A percentile compares a stretch with the other conserved stretches of the same genome.
These are phyloP conservation scores for Hamamelis virginiana DNA, from an alignment of 164 flowering plant genomes.

Conservation along the genomic window DNA sequence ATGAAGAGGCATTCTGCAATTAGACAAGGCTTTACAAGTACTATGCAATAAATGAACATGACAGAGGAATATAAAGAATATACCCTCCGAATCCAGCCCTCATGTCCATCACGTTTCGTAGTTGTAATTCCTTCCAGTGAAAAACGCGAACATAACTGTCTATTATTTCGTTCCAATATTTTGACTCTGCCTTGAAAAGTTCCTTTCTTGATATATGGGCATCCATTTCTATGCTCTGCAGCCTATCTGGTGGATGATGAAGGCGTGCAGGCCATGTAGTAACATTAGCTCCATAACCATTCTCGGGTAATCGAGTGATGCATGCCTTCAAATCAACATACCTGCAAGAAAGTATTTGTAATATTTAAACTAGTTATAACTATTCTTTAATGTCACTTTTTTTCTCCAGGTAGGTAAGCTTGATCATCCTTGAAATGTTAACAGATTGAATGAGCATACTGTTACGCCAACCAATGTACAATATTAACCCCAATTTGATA, in stretches of 20 bases:
- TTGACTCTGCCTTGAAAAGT: constrained; percentile 47
- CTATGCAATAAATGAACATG: too few relatives aligned
- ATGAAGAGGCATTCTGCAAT: neutral
- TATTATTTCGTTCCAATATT: constrained; percentile 43
- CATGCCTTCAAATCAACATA: constrained; percentile 43
- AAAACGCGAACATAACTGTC: constrained; percentile 32
- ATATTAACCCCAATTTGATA: neutral
- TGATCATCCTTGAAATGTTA: neutral
- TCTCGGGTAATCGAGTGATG: constrained; percentile 47
- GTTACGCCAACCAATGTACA: neutral
- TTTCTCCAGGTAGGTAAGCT: neutral
- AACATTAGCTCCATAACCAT: constrained; percentile 40
- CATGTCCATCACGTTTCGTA: constrained; percentile 65
- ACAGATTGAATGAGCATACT: neutral
- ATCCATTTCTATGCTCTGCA: constrained; percentile 49
- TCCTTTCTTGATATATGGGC: constrained; percentile 50
- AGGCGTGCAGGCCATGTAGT: constrained; percentile 48
- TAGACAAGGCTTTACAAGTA: too few relatives aligned
- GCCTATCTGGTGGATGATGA: constrained; percentile 46
- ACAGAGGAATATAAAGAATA: neutral
- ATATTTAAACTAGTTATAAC: neutral
- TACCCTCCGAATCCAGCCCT: constrained; percentile 56
- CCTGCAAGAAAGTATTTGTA: constrained; percentile 30
- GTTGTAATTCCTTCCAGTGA: constrained; percentile 31
- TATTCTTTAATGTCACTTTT: neutral